Conservation (phyloP, 805 yeast species). For the Grigorovia humatica region DNA sequence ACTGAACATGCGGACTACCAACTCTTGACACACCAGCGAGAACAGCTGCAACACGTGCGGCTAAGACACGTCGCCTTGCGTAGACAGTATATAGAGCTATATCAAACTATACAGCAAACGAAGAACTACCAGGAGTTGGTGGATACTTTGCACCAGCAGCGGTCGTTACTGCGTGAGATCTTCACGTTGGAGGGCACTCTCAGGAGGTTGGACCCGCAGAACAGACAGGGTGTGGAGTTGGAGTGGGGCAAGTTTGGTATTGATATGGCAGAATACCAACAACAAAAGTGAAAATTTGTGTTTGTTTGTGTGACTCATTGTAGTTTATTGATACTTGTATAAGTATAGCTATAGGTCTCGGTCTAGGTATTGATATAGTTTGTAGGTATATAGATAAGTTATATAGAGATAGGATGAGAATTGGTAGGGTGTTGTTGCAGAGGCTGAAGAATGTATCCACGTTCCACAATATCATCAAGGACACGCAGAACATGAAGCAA, state of each 20-base stretch:
- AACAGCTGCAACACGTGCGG: conserved; percentile 14
- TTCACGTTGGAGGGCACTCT: conserved; percentile 20
- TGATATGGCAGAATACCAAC: conserved; percentile 16
- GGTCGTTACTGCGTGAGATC: conserved; percentile 19
- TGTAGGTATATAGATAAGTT: neutral
- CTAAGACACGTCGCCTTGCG: conserved; percentile 13
- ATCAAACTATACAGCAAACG: conserved; percentile 20
- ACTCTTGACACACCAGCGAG: conserved; percentile 14
- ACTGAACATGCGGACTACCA: conserved; percentile 16
- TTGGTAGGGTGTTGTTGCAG: neutral
- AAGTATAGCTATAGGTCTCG: too few species aligned
- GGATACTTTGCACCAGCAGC: conserved; percentile 19
- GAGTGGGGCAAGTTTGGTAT: conserved; percentile 23
- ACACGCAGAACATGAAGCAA: conserved; percentile 11
- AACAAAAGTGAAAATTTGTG: neutral
- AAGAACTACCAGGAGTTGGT: conserved; percentile 25
- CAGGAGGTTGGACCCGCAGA: conserved; percentile 2
- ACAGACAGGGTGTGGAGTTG: conserved; percentile 3
- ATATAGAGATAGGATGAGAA: neutral
- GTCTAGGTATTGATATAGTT: too few species aligned
- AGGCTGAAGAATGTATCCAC: conserved; percentile 24
- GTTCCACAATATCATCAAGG: conserved; percentile 27
- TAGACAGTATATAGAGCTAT: conserved; percentile 18
- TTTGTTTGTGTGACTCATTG: too few species aligned
- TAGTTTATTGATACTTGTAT: neutral